Evolutionary conservation across 768 basidiomycete species (phyloP).

Genomic region (Boletus reticuloceps): DNA sequence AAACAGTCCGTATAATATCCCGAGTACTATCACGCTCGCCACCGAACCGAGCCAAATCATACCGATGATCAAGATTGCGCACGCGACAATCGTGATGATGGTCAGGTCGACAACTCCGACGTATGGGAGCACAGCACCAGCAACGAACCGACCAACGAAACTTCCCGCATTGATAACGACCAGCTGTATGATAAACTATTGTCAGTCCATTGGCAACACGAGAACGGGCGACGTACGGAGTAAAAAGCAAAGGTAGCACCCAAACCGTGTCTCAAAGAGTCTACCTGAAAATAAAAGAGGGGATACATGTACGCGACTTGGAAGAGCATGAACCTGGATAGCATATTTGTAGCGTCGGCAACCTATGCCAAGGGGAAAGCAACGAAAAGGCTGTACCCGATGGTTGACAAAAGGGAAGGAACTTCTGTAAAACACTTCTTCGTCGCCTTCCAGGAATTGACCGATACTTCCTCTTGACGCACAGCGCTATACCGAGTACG

Average conservation of each 20-base stretch:
- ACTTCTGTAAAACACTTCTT: slow-evolving; percentile 24
- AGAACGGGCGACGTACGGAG: slow-evolving; percentile 33
- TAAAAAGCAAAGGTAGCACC: slow-evolving; percentile 50
- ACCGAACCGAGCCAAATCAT: slow-evolving; percentile 41
- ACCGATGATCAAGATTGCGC: slow-evolving; percentile 42
- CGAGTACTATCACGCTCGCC: slow-evolving; percentile 40
- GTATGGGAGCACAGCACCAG: slow-evolving; percentile 37
- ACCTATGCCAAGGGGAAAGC: not conserved
- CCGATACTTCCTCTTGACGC: not conserved
- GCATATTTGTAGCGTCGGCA: not conserved
- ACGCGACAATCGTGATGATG: slow-evolving; percentile 33
- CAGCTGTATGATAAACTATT: slow-evolving; percentile 31
- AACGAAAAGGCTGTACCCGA: slow-evolving; percentile 9
- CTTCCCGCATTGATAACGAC: slow-evolving; percentile 52
- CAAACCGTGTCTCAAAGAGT: slow-evolving; percentile 49
- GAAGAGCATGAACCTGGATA: slow-evolving; percentile 25
- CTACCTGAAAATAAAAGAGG: slow-evolving; percentile 57
- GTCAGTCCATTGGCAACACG: not conserved
- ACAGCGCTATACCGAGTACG: slow-evolving; percentile 28
- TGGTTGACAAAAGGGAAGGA: slow-evolving; percentile 24
- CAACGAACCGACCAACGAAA: slow-evolving; percentile 46
- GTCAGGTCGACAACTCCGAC: slow-evolving; percentile 46
- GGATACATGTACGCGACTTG: slow-evolving; percentile 47
- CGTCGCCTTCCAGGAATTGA: slow-evolving; percentile 15
- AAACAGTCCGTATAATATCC: slow-evolving; percentile 47